phyloP scores from a whole-genome alignment of 805 yeast genomes.

The Phaffomyces opuntiae region DNA sequence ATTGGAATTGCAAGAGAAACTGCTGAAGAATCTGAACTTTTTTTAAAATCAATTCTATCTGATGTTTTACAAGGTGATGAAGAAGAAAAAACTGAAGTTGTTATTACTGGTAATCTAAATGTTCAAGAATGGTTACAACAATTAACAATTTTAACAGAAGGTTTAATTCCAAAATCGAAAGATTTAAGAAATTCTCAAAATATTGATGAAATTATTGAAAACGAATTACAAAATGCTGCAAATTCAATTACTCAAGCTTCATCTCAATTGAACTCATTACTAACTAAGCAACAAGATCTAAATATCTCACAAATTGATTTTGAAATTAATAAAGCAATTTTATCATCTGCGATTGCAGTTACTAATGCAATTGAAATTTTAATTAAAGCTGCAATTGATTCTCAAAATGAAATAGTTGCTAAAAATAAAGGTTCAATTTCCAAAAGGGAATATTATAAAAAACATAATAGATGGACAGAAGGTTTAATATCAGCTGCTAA shows the following conservation, averaged over 20 bases:
- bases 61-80: slow-evolving; percentile 41
- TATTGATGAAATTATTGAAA: slow-evolving; percentile 57
- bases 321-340: slow-evolving; percentile 68
- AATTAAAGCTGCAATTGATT: slow-evolving; percentile 68
- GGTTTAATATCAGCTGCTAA: slow-evolving; percentile 87
- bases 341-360: slow-evolving; percentile 72
- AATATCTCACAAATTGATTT: slow-evolving; percentile 47
- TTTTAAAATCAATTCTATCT: slow-evolving; percentile 53
- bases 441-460: slow-evolving; percentile 71
- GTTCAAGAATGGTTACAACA: slow-evolving; percentile 67
- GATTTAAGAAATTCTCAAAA: slow-evolving; percentile 18
- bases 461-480: slow-evolving; percentile 89
- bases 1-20: slow-evolving; percentile 43
- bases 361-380: slow-evolving; percentile 70
- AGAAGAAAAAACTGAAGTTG: slow-evolving; percentile 69
- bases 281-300: slow-evolving; percentile 44
- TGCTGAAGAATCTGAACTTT: slow-evolving; percentile 55
- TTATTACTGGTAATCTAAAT: slow-evolving; percentile 66
- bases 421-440: slow-evolving; percentile 61
- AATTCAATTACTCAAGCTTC: slow-evolving; percentile 62
- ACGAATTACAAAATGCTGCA: slow-evolving; percentile 69
- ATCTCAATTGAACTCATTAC: slow-evolving; percentile 44
- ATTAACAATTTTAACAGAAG: slow-evolving; percentile 48
- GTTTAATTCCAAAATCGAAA: slow-evolving; percentile 39
- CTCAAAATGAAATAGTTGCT: slow-evolving; percentile 75